Conservation (phyloP, 2,329 filamentous ascomycete species). For the Beauveria sp. region DNA sequence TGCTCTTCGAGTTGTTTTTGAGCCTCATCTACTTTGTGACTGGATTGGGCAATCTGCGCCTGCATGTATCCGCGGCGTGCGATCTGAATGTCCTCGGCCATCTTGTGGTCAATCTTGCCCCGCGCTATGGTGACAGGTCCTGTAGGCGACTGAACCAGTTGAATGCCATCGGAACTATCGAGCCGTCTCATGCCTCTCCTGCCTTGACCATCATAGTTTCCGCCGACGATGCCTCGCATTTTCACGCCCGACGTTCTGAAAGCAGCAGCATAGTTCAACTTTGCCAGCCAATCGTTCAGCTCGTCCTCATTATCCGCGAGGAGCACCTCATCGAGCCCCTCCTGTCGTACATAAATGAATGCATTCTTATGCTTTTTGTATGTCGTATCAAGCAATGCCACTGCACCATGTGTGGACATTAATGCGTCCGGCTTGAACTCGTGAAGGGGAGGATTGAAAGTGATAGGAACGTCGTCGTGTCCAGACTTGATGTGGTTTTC, state of each 20-base stretch:
- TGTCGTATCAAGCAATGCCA: conserved; percentile 74
- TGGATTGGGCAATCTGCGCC: conserved; percentile 73
- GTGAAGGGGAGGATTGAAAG: conserved; percentile 82
- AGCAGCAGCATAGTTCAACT: conserved; percentile 91
- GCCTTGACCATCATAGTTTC: conserved; percentile 75
- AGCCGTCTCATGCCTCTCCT: conserved; percentile 64
- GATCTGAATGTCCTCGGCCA: conserved; percentile 77
- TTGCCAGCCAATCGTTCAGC: conserved; percentile 93
- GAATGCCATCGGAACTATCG: conserved; percentile 52
- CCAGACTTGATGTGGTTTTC: conserved; percentile 74
- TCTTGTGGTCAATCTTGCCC: conserved; percentile 68
- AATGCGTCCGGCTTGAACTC: conserved; percentile 91
- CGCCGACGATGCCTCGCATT: conserved; percentile 79
- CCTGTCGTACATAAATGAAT: conserved; percentile 82
- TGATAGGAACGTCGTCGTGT: conserved; percentile 66
- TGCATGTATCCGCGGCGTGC: conserved; percentile 77
- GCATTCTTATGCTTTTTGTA: conserved; percentile 97
- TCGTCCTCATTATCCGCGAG: conserved; percentile 85
- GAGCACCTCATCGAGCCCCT: conserved; percentile 81
- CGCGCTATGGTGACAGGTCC: conserved; percentile 68
- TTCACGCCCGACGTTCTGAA: conserved; percentile 87
- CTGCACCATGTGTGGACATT: conserved; percentile 88
- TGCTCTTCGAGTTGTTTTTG: conserved; percentile 77
- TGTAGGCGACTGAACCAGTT: conserved; percentile 59
- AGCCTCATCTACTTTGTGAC: conserved; percentile 64